Evolutionary conservation across 345 rosid genomes (phyloP), one percentile per base, ranked within the genome.

Genomic region (Pistacia atlantica): DNA sequence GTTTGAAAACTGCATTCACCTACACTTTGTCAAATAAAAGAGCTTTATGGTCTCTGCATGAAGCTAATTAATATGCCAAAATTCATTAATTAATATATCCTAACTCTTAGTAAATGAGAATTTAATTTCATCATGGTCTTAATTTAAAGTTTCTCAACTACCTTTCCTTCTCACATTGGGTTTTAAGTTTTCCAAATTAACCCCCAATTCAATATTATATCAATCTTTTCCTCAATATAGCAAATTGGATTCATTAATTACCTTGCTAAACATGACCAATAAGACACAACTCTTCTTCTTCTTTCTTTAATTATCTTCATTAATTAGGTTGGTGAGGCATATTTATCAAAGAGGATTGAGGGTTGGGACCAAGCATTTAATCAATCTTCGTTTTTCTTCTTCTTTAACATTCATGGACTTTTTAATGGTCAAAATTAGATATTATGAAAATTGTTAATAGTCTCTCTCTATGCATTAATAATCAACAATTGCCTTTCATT

Each of bases 1-100:
- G 85, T 83, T 77, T 79, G 88, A 87, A 75, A 87, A 85, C 84
- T 67, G 81, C 85, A 63, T 81, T 78, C 86, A 83, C 81, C 90
- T 64, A 73, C 81, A 79, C 69, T 58, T 80, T 49, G 76, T 72
- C 80, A 83, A 87, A 84, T 81, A 79, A 42, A 84, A 70, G 80
- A 75, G 48, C 71, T 78, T 77, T 73, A 38, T 71, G 64, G 80
- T 67, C 67, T 31, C 69, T 73, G 72, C 80, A 69, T 73, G 71
- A 75, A 75, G 48, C 79, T 82, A 76, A 80, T 82, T 84, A 42
- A 42, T 42, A 82, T 69, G 83, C 58, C 78, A 74, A 81, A 83
- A 81, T 81, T 79, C 70, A 68, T 79, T 82, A 78, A 82, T 80
- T 79, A 74, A 80, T 71, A 75, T 55, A 86, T 87, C 89, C 89